These are phyloP conservation scores for Chrysosporium queenslandicum DNA, from an alignment of 2,329 filamentous ascomycete species.

Conservation along the genomic window DNA sequence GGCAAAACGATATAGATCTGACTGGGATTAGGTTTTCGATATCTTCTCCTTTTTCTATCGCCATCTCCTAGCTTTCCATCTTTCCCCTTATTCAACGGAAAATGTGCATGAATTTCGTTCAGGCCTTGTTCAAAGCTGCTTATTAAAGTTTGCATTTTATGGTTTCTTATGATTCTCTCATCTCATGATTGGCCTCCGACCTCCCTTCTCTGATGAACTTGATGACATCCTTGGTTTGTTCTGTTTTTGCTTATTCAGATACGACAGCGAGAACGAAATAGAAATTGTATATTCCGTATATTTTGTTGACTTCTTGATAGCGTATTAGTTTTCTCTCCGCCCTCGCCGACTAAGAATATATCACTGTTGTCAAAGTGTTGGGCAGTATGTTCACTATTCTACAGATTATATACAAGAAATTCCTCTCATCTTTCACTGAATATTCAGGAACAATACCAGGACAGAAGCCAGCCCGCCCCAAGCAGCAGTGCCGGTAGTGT, in stretches of 20 bases:
- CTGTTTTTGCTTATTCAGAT: not conserved
- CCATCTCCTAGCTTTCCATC: not conserved
- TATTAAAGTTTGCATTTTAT: not conserved
- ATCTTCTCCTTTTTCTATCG: not conserved
- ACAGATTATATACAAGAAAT: no score
- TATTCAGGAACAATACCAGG: not conserved
- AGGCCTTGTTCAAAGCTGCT: not conserved
- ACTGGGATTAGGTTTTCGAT: not conserved
- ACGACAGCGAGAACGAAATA: not conserved
- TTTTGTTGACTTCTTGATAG: not conserved
- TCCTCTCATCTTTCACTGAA: no score
- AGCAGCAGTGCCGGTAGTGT: not conserved
- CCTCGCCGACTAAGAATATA: no score
- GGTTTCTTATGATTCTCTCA: not conserved
- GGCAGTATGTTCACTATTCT: no score
- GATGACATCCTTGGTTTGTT: not conserved
- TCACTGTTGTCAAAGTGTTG: no score
- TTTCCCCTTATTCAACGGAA: not conserved
- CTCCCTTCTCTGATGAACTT: not conserved
- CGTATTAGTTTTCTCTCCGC: no score
- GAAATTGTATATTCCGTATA: no score
- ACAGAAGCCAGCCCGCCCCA: not conserved
- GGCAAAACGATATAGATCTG: conserved; percentile 1
- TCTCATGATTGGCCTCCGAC: not conserved
- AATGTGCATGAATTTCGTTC: not conserved